These are phyloP conservation scores for Clarireedia paspali DNA, from an alignment of 2,329 filamentous ascomycete genomes.

Conservation along the genomic window DNA sequence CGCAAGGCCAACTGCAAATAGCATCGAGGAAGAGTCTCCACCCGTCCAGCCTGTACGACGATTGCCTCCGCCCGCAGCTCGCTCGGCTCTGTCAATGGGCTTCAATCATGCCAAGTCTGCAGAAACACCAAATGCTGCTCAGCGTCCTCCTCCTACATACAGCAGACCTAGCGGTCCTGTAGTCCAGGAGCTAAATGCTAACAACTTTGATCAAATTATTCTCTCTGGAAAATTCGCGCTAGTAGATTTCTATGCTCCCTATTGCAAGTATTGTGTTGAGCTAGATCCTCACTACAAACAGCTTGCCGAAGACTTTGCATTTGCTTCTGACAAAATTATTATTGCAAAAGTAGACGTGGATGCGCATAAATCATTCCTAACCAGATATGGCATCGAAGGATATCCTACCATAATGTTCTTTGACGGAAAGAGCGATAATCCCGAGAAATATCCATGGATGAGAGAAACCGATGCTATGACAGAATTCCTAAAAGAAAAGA, in stretches of 20 bases:
- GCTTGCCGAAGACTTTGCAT: slow-evolving; percentile 68
- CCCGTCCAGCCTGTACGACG: slow-evolving; percentile 15
- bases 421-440: slow-evolving; percentile 26
- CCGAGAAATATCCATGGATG: slow-evolving; percentile 17
- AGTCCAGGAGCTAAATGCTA: slow-evolving; percentile 77
- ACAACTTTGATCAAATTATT: slow-evolving; percentile 84
- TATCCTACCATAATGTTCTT: slow-evolving; percentile 99
- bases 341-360: slow-evolving; percentile 94
- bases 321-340: slow-evolving; percentile 63
- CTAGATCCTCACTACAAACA: slow-evolving; percentile 85
- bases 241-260: slow-evolving; percentile 97
- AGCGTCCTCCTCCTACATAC: slow-evolving; percentile 11
- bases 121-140: slow-evolving; percentile 17
- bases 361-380: slow-evolving; percentile 65
- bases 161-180: slow-evolving; percentile 11
- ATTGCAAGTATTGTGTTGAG: slow-evolving; percentile 93
- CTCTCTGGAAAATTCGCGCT: slow-evolving; percentile 88
- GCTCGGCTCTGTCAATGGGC: slow-evolving; percentile 20
- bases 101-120: slow-evolving; percentile 21
- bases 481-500: slow-evolving; percentile 22
- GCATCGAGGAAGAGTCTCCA: slow-evolving; percentile 16
- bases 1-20: slow-evolving; percentile 30
- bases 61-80: slow-evolving; percentile 19
- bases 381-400: slow-evolving; percentile 51
- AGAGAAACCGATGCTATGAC: slow-evolving; percentile 17